A percentile compares a stretch with the other conserved stretches of the same genome.
Evolutionary conservation across 1,139 yeast genomes (phyloP).

Genomic region (Hanseniaspora uvarum): DNA sequence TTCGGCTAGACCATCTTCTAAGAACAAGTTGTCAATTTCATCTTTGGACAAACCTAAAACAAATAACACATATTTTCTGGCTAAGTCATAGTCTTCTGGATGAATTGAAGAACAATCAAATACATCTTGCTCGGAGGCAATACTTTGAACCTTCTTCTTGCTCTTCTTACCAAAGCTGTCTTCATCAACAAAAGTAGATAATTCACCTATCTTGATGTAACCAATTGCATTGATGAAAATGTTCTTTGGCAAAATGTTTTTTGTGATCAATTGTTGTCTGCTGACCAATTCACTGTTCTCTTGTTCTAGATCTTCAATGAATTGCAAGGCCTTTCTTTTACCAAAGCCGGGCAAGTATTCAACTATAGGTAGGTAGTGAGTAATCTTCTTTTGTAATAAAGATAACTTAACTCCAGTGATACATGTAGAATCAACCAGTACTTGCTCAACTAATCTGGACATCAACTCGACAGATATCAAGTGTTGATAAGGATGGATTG

Average conservation of each 20-base stretch:
- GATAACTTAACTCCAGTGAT: conserved; percentile 89
- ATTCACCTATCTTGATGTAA: conserved; percentile 61
- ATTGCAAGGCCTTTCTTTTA: conserved; percentile 84
- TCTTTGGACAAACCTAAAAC: conserved; percentile 53
- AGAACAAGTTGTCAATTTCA: conserved; percentile 9
- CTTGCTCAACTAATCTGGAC: conserved; percentile 61
- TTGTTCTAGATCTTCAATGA: conserved; percentile 65
- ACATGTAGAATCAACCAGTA: conserved; percentile 81
- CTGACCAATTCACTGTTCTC: conserved; percentile 52
- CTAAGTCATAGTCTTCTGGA: conserved; percentile 93
- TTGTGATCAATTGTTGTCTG: conserved; percentile 66
- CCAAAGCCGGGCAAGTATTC: conserved; percentile 87
- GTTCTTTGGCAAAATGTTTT: conserved; percentile 64
- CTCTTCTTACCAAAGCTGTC: conserved; percentile 2
- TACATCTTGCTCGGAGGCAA: conserved; percentile 49
- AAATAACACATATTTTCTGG: conserved; percentile 95
- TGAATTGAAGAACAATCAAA: conserved; percentile 93
- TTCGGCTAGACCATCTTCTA: conserved; percentile 10
- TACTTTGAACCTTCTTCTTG: conserved; percentile 35
- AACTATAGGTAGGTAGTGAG: conserved; percentile 58
- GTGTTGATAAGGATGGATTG: conserved; percentile 66
- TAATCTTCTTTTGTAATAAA: conserved; percentile 63
- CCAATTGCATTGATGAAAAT: conserved; percentile 89
- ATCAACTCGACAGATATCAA: conserved; percentile 57
- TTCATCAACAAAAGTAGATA: conserved; percentile 31